Conservation (phyloP, 2,329 filamentous ascomycete species). For the Trichoderma brevicompactum region DNA sequence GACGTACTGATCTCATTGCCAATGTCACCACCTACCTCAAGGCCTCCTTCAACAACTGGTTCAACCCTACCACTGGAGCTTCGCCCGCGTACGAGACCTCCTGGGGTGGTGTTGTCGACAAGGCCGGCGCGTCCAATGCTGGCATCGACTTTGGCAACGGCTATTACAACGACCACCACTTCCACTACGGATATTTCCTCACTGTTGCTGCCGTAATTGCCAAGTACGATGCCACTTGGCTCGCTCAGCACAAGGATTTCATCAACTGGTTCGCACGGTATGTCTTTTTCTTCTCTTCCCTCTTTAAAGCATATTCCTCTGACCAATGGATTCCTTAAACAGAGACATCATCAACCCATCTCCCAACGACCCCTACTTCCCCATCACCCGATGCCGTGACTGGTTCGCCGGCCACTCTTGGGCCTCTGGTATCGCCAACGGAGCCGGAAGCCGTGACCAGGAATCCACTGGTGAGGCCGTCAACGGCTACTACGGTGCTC, state of each 20-base stretch:
- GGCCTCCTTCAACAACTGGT: conserved; percentile 35
- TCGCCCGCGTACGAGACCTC: conserved; percentile 35
- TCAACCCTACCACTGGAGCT: conserved; percentile 30
- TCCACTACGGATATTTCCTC: conserved; percentile 39
- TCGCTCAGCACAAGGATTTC: conserved; percentile 35
- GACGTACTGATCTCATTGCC: conserved; percentile 33
- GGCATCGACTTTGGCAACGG: conserved; percentile 38
- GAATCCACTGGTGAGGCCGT: conserved; percentile 37
- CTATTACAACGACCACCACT: conserved; percentile 40
- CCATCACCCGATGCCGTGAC: conserved; percentile 36
- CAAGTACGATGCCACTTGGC: conserved; percentile 34
- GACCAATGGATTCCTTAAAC: not conserved
- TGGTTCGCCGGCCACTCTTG: conserved; percentile 39
- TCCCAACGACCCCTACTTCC: conserved; percentile 37
- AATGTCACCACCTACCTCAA: conserved; percentile 33
- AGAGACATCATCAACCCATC: conserved; percentile 38
- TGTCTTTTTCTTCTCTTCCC: not conserved
- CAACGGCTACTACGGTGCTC: conserved; percentile 36
- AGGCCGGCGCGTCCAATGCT: conserved; percentile 32
- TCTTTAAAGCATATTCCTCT: not conserved
- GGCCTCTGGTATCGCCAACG: conserved; percentile 38
- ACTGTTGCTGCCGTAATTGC: conserved; percentile 37
- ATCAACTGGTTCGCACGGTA: conserved; percentile 36
- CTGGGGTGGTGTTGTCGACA: conserved; percentile 36
- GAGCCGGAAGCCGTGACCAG: conserved; percentile 37